phyloP scores from a whole-genome alignment of 306 rosid genomes.

The Inga oerstediana region DNA sequence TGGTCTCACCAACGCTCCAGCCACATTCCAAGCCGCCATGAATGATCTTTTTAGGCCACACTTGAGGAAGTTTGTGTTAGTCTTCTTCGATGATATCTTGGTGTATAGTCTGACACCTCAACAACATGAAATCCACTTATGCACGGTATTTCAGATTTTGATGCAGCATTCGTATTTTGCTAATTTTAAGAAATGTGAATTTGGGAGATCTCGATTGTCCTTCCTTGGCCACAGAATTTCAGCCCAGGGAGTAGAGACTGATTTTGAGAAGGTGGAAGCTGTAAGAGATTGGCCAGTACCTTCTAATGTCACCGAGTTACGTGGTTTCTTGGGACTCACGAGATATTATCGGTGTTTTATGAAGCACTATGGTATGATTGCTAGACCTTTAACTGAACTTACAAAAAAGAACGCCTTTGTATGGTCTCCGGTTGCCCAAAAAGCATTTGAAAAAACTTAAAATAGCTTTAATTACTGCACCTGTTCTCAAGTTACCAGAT shows the following conservation, averaged over 20 bases:
- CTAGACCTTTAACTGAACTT: no score
- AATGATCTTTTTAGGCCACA: neutral
- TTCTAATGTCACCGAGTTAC: neutral
- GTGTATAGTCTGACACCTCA: neutral
- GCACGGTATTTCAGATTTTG: rapidly evolving
- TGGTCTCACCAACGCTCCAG: neutral
- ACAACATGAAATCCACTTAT: neutral
- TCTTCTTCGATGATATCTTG: no score
- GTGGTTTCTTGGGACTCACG: neutral
- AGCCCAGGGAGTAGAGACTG: neutral
- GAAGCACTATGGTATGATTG: no score
- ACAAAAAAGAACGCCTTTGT: no score
- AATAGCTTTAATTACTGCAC: no score
- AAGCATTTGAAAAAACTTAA: no score
- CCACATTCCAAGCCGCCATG: neutral
- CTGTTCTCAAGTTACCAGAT: no score
- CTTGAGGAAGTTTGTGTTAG: no score
- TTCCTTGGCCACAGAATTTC: neutral
- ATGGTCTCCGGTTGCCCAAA: no score
- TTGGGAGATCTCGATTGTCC: no score
- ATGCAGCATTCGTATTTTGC: neutral
- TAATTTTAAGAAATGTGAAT: no score
- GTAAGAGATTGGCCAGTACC: neutral
- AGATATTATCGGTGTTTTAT: neutral
- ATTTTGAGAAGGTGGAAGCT: neutral